Percentiles rank a stretch among this genome's conserved stretches.
These are phyloP conservation scores for Penicillium decumbens DNA, from an alignment of 2,329 filamentous ascomycete genomes.

Conservation along the genomic window DNA sequence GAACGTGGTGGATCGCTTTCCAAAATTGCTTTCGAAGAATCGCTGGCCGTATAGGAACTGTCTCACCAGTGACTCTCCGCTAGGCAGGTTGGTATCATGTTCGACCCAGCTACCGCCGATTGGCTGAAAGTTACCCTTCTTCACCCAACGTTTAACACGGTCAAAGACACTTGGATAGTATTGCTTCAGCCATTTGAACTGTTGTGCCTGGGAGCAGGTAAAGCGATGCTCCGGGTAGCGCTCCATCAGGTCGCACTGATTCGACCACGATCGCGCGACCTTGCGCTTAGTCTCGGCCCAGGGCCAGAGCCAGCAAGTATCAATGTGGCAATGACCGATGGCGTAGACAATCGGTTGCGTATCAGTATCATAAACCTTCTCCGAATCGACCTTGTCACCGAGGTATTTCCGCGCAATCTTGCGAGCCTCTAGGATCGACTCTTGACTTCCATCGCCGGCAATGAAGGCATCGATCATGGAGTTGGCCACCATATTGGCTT, in stretches of 20 bases:
- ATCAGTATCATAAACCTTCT: conserved; percentile 74
- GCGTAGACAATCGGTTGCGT: conserved; percentile 74
- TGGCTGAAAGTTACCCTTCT: conserved; percentile 84
- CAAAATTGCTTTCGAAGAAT: conserved; percentile 91
- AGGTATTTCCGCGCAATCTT: conserved; percentile 80
- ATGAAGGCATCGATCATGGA: conserved; percentile 88
- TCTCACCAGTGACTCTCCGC: conserved; percentile 85
- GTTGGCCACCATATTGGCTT: conserved; percentile 77
- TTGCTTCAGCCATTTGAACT: conserved; percentile 95
- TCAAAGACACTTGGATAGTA: conserved; percentile 85
- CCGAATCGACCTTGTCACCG: conserved; percentile 73
- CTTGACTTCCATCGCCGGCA: conserved; percentile 64
- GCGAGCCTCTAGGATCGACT: conserved; percentile 72
- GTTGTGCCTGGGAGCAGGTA: conserved; percentile 87
- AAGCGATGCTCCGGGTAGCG: conserved; percentile 92
- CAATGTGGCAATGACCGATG: conserved; percentile 96
- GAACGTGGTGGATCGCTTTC: conserved; percentile 81
- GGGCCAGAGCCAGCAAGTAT: conserved; percentile 97
- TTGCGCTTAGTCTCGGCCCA: conserved; percentile 98
- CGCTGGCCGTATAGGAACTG: conserved; percentile 95
- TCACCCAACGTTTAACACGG: conserved; percentile 85
- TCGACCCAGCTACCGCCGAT: conserved; percentile 99
- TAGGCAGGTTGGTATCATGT: conserved; percentile 96
- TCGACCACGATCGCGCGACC: conserved; percentile 91
- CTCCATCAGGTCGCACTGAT: conserved; percentile 92